Evolutionary conservation across 148 eudicot species (phyloP), one percentile per base, ranked within the genome.

Genomic region (Fagopyrum homotropicum): DNA sequence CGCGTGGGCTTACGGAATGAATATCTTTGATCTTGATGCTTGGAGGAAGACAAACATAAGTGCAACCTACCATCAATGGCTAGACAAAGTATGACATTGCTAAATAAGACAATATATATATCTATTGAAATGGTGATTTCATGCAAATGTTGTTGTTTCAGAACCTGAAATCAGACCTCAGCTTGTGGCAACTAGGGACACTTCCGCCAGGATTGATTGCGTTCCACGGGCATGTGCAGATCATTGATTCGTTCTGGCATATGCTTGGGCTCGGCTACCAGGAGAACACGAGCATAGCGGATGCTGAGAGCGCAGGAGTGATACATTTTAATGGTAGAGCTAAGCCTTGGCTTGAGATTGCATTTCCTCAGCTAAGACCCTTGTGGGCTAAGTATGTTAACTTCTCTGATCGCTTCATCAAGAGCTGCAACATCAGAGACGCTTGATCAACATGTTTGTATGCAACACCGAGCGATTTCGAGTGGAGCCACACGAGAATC

Each of bases 1-100:
- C 82, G 98, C 98, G 54, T 91, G 98, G 97, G 98, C 97, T 71
- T 91, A 91, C 78, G 97, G 98, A 57, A 94, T 94, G 98, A 91
- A 93, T 79, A 81, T 91, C 46, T 93, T 93, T 43, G 91, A 93
- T 85, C 84, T 91, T 35, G 85, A 88, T 56, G 94, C 94, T 75
- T 93, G 95, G 97, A 84, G 98, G 75, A 91, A 78, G 55, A 89
- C 93, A 49, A 86, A 91, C 77, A 90, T 94, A 77, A 94, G 89
- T 73, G 76, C 72, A 48, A 85, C 91, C 16, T 94, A 94, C 81
- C 85, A 91, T 79, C 84, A 87, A 78, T 94, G 98, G 97, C 86
- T 91, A 22, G 82, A 90, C 81, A 73, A 89, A 91, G 98, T 91
- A 87, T 77, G 40, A 4, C 5, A 16, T n/a, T 55, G 19, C 15